These are phyloP conservation scores for Verticillium longisporum DNA, from an alignment of 2,329 filamentous ascomycete genomes.

Conservation along the genomic window DNA sequence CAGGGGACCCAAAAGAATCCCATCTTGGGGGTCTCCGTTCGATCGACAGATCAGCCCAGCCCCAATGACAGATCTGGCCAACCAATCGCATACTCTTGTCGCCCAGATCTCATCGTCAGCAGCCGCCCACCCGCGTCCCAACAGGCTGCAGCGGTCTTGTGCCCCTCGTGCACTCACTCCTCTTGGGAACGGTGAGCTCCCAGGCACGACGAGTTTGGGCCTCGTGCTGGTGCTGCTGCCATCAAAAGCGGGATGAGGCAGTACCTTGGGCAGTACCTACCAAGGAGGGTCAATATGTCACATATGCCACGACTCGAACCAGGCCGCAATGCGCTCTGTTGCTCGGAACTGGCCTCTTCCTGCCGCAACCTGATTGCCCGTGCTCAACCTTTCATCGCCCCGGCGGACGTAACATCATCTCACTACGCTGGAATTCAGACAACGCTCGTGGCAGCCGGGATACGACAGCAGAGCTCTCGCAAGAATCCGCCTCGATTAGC, in stretches of 20 bases:
- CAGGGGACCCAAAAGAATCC: neutral
- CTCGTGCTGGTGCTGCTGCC: neutral
- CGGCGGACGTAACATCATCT: neutral
- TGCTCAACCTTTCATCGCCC: neutral
- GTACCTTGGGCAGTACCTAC: neutral
- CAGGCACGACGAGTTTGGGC: neutral
- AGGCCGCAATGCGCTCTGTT: neutral
- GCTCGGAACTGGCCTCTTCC: neutral
- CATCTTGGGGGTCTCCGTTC: constrained; percentile 4
- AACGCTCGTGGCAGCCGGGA: neutral
- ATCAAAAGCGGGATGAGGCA: neutral
- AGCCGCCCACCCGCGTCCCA: neutral
- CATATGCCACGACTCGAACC: neutral
- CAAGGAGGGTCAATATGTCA: neutral
- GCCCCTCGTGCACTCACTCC: neutral
- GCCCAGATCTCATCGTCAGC: constrained; percentile 8
- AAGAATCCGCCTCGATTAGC: too few species aligned
- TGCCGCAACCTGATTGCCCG: neutral
- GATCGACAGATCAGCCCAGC: constrained; percentile 13
- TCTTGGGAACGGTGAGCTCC: neutral
- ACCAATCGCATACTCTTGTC: constrained; percentile 15
- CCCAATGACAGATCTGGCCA: constrained; percentile 11
- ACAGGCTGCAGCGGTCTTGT: neutral
- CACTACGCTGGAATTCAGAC: neutral
- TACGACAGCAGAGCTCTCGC: neutral